phyloP scores from a whole-genome alignment of 345 rosid species.

The Diplotaxis tenuifolia region DNA sequence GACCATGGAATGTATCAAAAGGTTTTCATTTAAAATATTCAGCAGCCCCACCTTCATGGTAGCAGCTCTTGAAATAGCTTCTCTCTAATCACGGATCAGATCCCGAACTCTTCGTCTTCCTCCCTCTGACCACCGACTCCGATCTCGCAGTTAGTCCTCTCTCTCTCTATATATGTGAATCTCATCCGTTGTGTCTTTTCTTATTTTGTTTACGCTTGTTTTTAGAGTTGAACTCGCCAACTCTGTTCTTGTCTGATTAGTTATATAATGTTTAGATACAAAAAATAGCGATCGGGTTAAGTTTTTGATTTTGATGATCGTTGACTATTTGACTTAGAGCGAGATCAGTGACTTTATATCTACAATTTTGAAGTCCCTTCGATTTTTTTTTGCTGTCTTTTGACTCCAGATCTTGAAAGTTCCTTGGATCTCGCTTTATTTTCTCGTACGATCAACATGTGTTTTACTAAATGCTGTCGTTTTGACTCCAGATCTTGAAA shows the following conservation, averaged over 20 bases:
- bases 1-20: not conserved
- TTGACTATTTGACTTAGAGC: not conserved
- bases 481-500: constrained; percentile 26
- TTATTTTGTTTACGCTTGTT: not conserved
- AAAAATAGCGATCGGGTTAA: not conserved
- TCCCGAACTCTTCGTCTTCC: constrained; percentile 19
- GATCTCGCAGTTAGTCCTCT: constrained; percentile 15
- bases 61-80: constrained; percentile 19
- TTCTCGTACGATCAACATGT: too few relatives aligned
- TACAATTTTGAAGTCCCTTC: not conserved
- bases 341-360: constrained; percentile 8
- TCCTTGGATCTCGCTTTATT: constrained; percentile 9
- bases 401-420: constrained; percentile 24
- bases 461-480: too few relatives aligned
- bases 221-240: not conserved
- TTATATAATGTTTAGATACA: not conserved
- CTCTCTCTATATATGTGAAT: not conserved
- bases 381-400: not conserved
- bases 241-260: not conserved
- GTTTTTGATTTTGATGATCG: constrained; percentile 11
- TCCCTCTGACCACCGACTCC: constrained; percentile 28
- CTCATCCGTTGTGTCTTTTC: not conserved
- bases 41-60: constrained; percentile 16
- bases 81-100: constrained; percentile 22
- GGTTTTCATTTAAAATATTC: not conserved